Evolutionary conservation across 2,329 filamentous ascomycete genomes (phyloP), one percentile per base, ranked within the genome.

Genomic region (Chrysoporthe puriensis): DNA sequence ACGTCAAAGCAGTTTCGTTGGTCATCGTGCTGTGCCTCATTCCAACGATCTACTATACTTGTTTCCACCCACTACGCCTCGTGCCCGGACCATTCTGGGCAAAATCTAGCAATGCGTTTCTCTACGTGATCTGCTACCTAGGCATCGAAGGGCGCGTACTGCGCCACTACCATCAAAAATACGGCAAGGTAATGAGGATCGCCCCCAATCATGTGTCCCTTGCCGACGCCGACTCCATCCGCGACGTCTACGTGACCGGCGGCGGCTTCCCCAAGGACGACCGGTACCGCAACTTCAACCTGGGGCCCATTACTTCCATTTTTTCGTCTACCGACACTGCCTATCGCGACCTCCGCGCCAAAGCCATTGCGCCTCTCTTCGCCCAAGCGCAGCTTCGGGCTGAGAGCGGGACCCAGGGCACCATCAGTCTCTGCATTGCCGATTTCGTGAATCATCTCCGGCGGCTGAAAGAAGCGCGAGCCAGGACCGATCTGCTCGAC

Each of bases 211-310:
- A 76, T 34, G 72, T 82, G 42, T 78, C 80, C 61, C 79, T 85
- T 63, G 73, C 80, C 6, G 80, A 83, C 64, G 79, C 79, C 14
- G 77, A 77, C 21, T 84, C 82, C 1, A 71, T 86, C 40, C 75
- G 79, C 0, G 75, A 82, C 1, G 85, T 88, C 40, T 88, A 88
- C 72, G 73, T 82, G 5, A 76, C 79, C 3, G 81, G 77, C 56
- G 85, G 85, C 3, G 86, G 86, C 0, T 86, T 88, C 63, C 74
- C 75, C 0, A 88, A 88, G 72, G 79, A 84, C 1, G 72, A 74
- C 0, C 82, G 79, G 66, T 88, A 88, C 72, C 73, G 74, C 1
- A 88, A 88, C 70, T 88, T 88, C 71, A 82, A 87, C 67, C 84
- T 87, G 32, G 54, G 40, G 21, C 85, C 87, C 68, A 83, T 82